phyloP scores from a whole-genome alignment of 164 flowering plant genomes.

The Chloranthus sessilifolius region DNA sequence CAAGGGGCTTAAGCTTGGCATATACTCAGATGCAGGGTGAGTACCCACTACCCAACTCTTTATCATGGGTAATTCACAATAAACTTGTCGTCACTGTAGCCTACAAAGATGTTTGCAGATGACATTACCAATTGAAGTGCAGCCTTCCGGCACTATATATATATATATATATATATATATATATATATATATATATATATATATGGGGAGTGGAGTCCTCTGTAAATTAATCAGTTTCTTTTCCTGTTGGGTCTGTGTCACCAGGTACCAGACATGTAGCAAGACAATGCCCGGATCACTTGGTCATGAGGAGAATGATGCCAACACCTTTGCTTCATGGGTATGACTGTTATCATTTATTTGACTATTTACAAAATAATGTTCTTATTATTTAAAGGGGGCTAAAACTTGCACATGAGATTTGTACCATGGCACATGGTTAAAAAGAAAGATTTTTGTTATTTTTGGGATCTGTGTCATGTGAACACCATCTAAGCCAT shows the following conservation, averaged over 20 bases:
- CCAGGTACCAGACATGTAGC: conserved; percentile 49
- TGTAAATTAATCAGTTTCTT: too few species aligned
- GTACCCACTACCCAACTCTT: too few species aligned
- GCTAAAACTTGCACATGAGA: too few species aligned
- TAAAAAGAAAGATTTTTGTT: too few species aligned
- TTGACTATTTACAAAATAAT: neutral
- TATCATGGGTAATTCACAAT: too few species aligned
- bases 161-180: neutral
- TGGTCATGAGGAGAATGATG: conserved; percentile 61
- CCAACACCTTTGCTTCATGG: conserved; percentile 64
- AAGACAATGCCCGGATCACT: conserved; percentile 63
- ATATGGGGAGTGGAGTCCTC: too few species aligned
- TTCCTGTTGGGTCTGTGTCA: neutral
- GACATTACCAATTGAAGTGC: neutral
- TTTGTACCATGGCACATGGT: too few species aligned
- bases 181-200: neutral
- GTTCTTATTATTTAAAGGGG: neutral
- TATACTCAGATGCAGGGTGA: conserved; percentile 76
- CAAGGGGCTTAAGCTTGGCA: conserved; percentile 69
- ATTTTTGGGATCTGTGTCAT: too few species aligned
- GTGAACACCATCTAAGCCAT: too few species aligned
- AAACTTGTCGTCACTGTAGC: neutral
- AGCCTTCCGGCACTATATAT: neutral
- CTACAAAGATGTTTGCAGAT: neutral
- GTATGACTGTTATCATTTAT: conserved; percentile 22